Conservation (phyloP, 352 stramenopile genomes). For the Phytophthora europaea region DNA sequence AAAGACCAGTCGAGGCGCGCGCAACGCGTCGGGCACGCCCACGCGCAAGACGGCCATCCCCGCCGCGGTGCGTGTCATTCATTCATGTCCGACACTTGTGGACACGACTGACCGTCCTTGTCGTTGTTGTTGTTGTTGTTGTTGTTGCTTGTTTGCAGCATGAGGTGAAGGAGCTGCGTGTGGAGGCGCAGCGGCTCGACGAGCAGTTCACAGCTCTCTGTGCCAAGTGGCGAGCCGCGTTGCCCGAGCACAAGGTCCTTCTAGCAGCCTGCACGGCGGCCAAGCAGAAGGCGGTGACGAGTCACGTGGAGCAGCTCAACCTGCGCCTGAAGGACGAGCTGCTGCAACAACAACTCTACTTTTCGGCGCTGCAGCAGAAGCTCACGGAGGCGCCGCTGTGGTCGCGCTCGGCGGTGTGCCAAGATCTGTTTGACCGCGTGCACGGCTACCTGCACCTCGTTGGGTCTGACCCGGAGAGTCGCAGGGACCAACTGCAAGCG, state of each 20-base stretch:
- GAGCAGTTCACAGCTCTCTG: constrained; percentile 46
- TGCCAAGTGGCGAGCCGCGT: constrained; percentile 50
- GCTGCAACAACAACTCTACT: constrained; percentile 67
- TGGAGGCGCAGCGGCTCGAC: constrained; percentile 46
- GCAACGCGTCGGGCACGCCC: constrained; percentile 17
- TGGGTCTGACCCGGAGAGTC: constrained; percentile 12
- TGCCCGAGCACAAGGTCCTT: constrained; percentile 47
- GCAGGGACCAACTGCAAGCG: constrained; percentile 38
- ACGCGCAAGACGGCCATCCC: constrained; percentile 37
- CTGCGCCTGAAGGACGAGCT: constrained; percentile 56
- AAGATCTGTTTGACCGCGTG: constrained; percentile 54
- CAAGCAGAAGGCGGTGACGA: constrained; percentile 56
- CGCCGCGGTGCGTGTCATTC: constrained; percentile 22
- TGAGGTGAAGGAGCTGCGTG: constrained; percentile 58
- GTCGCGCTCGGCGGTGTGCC: constrained; percentile 37
- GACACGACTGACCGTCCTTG: constrained; percentile 2
- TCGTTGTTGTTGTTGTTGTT: constrained; percentile 2
- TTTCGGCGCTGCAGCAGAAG: constrained; percentile 56
- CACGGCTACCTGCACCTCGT: constrained; percentile 48
- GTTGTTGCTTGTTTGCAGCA: constrained; percentile 36
- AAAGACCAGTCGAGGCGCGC: constrained; percentile 9
- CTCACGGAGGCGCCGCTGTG: constrained; percentile 57
- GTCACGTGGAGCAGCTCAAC: constrained; percentile 62
- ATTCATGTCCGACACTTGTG: not conserved
- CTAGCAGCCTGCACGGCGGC: constrained; percentile 60